Percentiles rank a stretch among this genome's conserved stretches.
These are phyloP conservation scores for Monosporascus cannonballus DNA, from an alignment of 2,329 filamentous ascomycete genomes.

Conservation along the genomic window DNA sequence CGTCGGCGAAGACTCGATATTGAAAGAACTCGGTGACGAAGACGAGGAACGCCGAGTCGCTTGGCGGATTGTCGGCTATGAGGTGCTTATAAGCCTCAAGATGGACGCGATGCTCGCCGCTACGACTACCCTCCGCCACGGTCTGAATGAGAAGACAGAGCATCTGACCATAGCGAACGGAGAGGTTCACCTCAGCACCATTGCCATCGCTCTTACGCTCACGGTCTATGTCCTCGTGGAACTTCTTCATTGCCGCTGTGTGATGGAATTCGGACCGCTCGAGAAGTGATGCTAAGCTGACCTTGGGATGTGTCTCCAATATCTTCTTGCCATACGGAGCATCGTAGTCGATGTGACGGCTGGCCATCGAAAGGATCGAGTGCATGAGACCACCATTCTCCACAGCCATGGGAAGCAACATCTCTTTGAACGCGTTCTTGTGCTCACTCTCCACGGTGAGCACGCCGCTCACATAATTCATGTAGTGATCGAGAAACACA, in stretches of 20 bases:
- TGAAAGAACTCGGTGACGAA: constrained; percentile 76
- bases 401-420: constrained; percentile 75
- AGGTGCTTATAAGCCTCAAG: constrained; percentile 70
- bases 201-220: constrained; percentile 34
- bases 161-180: constrained; percentile 57
- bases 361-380: constrained; percentile 76
- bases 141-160: constrained; percentile 55
- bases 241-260: constrained; percentile 45
- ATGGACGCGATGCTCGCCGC: constrained; percentile 72
- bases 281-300: constrained; percentile 40
- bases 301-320: constrained; percentile 41
- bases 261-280: constrained; percentile 51
- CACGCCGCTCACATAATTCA: constrained; percentile 70
- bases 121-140: constrained; percentile 47
- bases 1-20: constrained; percentile 68
- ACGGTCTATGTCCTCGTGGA: constrained; percentile 40
- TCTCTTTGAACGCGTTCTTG: constrained; percentile 79
- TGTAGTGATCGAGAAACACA: constrained; percentile 78
- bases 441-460: constrained; percentile 76
- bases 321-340: constrained; percentile 50
- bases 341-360: constrained; percentile 63
- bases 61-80: constrained; percentile 54
- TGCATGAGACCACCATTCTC: constrained; percentile 82
- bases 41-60: constrained; percentile 58
- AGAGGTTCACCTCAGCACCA: constrained; percentile 38